Evolutionary conservation across 345 rosid species (phyloP), one percentile per base, ranked within the genome.

Genomic region (Boechera stricta): DNA sequence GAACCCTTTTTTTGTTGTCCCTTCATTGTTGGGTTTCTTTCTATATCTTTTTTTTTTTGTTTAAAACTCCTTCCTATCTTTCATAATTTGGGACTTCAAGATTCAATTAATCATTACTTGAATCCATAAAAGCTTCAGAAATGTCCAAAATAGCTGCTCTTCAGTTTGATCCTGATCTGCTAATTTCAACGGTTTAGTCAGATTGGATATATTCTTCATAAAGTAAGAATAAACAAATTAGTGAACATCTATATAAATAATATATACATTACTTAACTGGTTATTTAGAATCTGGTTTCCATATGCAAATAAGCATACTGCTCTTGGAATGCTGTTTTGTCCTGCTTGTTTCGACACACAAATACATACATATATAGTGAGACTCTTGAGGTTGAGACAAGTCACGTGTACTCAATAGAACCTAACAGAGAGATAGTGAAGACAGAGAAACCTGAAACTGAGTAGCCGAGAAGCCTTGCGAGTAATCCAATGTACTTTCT

Each of bases 391-490:
- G 44, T 33, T 69, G 49, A 62, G 80, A 54, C 75, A 61, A 44
- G 71, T 68, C 79, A 79, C 59, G 58, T 67, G 76, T 49, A 15
- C 64, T 39, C 57, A 42, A 58, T 44, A 77, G 42, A 56, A 67
- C 48, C 32, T 82, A 51, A 12, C 36, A 52, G n/a, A 7, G 29
- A 54, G 13, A 36, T 7, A 48, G 16, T 44, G 48, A 33, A 76
- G 39, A 49, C 36, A 8, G 31, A 42, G 33, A 15, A 67, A 91
- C 97, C 95, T 90, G 84, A 82, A 86, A 84, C 62, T 79, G 85
- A 58, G 87, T 87, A 52, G 95, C 88, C 13, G 95, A 88, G 79
- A 82, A 87, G 54, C 84, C 90, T 78, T 86, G 91, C 53, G 92
- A 83, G 67, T 85, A 86, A 69, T 89, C 88, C 69, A 86, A 54